A percentile compares a stretch with the other conserved stretches of the same genome.
Conservation (phyloP, 2,329 filamentous ascomycete species). For the Neocatenulostroma microsporum region DNA sequence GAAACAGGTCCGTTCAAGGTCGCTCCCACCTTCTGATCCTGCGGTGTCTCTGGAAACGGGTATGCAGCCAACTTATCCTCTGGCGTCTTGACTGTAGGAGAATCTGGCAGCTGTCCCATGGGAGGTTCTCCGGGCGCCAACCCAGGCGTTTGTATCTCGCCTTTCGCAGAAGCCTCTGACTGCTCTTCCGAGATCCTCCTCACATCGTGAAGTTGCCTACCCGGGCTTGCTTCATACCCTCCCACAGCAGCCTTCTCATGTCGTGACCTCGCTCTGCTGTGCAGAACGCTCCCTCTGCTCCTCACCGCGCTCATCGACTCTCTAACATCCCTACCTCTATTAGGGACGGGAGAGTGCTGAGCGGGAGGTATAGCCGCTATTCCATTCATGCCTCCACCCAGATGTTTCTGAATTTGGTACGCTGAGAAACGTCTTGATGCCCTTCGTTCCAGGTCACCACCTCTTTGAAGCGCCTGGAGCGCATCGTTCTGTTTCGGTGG, state of each 20-base stretch:
- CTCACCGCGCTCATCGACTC: constrained; percentile 74
- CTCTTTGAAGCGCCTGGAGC: constrained; percentile 79
- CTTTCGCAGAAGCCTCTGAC: constrained; percentile 6
- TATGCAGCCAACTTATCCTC: constrained; percentile 53
- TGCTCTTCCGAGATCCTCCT: constrained; percentile 58
- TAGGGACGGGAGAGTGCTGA: constrained; percentile 75
- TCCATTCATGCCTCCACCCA: constrained; percentile 71
- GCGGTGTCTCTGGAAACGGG: constrained; percentile 22
- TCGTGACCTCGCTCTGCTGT: constrained; percentile 22
- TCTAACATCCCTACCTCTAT: constrained; percentile 71
- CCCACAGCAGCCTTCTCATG: constrained; percentile 13
- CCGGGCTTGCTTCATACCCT: constrained; percentile 53
- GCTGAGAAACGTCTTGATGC: constrained; percentile 90
- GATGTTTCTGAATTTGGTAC: constrained; percentile 92
- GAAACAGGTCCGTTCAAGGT: constrained; percentile 30
- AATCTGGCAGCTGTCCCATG: constrained; percentile 29
- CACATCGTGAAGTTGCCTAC: constrained; percentile 41
- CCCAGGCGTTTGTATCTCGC: too few relatives aligned
- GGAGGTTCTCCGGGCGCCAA: constrained; percentile 21
- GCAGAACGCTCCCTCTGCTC: constrained; percentile 45
- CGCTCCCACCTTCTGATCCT: constrained; percentile 18
- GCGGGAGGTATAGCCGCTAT: constrained; percentile 74
- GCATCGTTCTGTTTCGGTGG: constrained; percentile 82
- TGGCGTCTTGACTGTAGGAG: constrained; percentile 50
- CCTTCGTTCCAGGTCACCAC: constrained; percentile 83